phyloP scores from a whole-genome alignment of 2,329 filamentous ascomycete species.

The Alternaria sp. region DNA sequence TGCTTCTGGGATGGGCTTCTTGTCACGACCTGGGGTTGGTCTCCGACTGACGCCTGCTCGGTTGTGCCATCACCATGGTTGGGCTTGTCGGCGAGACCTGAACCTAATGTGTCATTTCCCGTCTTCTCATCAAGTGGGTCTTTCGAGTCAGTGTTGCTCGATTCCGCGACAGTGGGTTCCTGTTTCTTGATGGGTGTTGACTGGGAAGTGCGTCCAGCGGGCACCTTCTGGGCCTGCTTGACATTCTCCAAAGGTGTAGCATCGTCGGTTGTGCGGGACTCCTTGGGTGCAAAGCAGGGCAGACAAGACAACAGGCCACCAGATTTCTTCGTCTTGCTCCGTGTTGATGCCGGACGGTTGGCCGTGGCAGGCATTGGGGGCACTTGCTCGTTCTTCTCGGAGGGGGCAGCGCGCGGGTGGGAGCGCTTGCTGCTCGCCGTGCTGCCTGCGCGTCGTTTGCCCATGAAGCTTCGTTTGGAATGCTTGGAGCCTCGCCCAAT shows the following conservation, averaged over 20 bases:
- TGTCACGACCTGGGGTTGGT: conserved; percentile 35
- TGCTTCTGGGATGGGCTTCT: conserved; percentile 45
- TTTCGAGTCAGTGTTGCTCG: conserved; percentile 54
- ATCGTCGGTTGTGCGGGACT: conserved; percentile 53
- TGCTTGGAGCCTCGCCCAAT: conserved; percentile 53
- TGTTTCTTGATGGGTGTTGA: conserved; percentile 56
- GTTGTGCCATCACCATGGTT: conserved; percentile 28
- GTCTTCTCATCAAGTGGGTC: conserved; percentile 55
- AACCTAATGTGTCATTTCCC: conserved; percentile 30
- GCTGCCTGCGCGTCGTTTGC: conserved; percentile 54
- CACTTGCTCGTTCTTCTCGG: conserved; percentile 50
- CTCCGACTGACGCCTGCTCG: conserved; percentile 31
- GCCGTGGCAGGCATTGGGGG: conserved; percentile 39
- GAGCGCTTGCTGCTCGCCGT: conserved; percentile 56
- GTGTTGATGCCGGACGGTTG: conserved; percentile 42
- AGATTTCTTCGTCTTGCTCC: conserved; percentile 51
- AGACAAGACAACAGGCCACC: conserved; percentile 59
- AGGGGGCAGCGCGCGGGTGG: conserved; percentile 44
- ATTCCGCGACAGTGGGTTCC: conserved; percentile 49
- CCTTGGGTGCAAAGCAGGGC: conserved; percentile 71
- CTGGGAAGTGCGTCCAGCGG: conserved; percentile 54
- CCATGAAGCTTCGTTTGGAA: conserved; percentile 54
- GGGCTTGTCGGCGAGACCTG: conserved; percentile 32
- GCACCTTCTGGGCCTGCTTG: conserved; percentile 50
- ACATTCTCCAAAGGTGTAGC: conserved; percentile 56